These are phyloP conservation scores for Trypethelium eluteriae DNA, from an alignment of 495 filamentous ascomycete species.

Conservation along the genomic window DNA sequence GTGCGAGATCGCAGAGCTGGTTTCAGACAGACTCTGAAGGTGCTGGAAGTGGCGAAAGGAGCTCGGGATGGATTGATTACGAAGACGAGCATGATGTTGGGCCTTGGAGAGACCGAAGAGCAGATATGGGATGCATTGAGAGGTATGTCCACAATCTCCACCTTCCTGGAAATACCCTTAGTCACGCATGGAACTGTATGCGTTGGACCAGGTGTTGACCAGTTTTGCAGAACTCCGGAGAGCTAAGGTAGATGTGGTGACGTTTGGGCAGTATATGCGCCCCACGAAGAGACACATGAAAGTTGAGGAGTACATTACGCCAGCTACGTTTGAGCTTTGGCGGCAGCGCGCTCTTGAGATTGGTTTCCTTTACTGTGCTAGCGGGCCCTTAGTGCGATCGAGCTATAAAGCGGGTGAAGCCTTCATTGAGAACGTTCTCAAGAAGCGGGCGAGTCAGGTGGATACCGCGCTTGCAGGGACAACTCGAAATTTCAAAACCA, in stretches of 20 bases:
- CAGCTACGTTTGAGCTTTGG: slow-evolving; percentile 85
- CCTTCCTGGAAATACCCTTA: neutral
- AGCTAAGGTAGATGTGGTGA: slow-evolving; percentile 82
- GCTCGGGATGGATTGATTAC: slow-evolving; percentile 72
- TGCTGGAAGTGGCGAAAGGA: slow-evolving; percentile 74
- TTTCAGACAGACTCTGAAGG: slow-evolving; percentile 75
- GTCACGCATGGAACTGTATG: neutral
- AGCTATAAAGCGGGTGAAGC: slow-evolving; percentile 97
- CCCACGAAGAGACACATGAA: slow-evolving; percentile 96
- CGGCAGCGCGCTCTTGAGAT: slow-evolving; percentile 80
- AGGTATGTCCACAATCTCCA: slow-evolving; percentile 38
- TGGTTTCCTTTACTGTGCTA: slow-evolving; percentile 95
- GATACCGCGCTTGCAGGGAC: slow-evolving; percentile 26
- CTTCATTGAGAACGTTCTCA: slow-evolving; percentile 96
- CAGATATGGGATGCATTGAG: slow-evolving; percentile 73
- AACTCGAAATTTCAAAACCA: slow-evolving; percentile 19
- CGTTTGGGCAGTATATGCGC: slow-evolving; percentile 98
- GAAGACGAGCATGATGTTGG: slow-evolving; percentile 96
- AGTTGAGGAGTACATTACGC: slow-evolving; percentile 88
- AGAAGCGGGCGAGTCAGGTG: slow-evolving; percentile 62
- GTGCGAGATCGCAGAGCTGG: slow-evolving; percentile 86
- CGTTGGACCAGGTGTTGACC: neutral
- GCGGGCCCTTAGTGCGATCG: slow-evolving; percentile 82
- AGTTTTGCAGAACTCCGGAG: slow-evolving; percentile 58
- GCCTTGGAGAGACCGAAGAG: slow-evolving; percentile 85